Conservation (phyloP, 257 asterid species). For the Prunella vulgaris region DNA sequence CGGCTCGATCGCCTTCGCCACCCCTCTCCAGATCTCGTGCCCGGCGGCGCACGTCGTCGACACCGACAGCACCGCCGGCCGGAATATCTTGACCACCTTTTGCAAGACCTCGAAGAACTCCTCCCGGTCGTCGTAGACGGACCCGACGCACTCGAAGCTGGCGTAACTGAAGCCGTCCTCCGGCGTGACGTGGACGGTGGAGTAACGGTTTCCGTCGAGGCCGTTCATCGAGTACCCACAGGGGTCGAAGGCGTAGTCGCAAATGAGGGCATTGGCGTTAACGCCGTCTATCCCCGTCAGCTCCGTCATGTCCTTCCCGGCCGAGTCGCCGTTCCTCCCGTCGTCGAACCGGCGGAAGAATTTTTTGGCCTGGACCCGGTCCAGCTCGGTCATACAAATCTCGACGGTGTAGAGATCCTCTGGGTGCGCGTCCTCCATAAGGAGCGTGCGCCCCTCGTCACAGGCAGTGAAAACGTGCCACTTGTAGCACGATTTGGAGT, state of each 20-base stretch:
- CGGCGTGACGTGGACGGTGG: constrained; percentile 94
- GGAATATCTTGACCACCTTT: constrained; percentile 64
- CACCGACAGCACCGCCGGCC: constrained; percentile 66
- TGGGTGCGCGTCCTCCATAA: constrained; percentile 13
- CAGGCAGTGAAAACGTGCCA: constrained; percentile 88
- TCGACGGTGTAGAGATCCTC: constrained; percentile 55
- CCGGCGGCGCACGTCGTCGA: constrained; percentile 54
- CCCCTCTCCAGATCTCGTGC: constrained; percentile 48
- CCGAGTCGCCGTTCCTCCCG: constrained; percentile 53
- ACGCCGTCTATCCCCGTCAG: constrained; percentile 52
- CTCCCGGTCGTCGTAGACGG: constrained; percentile 41
- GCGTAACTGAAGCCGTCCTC: constrained; percentile 97
- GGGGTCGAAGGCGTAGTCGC: constrained; percentile 90
- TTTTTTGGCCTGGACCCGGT: constrained; percentile 54
- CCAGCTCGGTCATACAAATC: constrained; percentile 89
- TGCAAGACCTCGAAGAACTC: constrained; percentile 37
- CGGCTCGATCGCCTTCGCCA: constrained; percentile 58
- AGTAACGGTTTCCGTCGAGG: constrained; percentile 63
- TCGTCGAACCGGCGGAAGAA: constrained; percentile 59
- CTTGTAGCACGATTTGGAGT: constrained; percentile 55
- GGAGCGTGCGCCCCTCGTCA: constrained; percentile 26
- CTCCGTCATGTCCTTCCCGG: constrained; percentile 81
- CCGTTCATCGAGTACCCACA: constrained; percentile 99
- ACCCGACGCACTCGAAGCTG: constrained; percentile 72
- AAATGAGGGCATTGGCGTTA: constrained; percentile 50